Conservation (phyloP, 148 eudicot species). For the Chenopodium formosanum region DNA sequence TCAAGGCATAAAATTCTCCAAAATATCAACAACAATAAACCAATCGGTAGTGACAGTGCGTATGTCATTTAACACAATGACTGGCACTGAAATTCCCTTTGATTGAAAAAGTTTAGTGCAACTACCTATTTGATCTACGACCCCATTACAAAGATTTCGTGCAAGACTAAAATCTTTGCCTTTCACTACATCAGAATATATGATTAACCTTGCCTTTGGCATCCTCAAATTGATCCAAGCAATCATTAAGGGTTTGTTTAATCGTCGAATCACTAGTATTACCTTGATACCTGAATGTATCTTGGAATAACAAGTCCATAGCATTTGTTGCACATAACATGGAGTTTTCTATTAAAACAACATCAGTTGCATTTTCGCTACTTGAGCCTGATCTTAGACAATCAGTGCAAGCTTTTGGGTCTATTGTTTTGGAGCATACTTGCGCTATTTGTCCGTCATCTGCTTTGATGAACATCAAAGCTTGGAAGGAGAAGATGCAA, state of each 20-base stretch:
- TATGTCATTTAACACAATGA: slow-evolving; percentile 7
- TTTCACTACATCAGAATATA: not conserved
- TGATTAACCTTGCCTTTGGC: not conserved
- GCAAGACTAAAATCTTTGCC: slow-evolving; percentile 14
- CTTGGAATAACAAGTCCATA: not conserved
- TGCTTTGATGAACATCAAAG: not conserved
- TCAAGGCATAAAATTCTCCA: not conserved
- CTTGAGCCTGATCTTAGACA: slow-evolving; percentile 13
- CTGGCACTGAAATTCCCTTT: slow-evolving; percentile 21
- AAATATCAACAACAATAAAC: not conserved
- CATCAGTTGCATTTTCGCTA: slow-evolving; percentile 11
- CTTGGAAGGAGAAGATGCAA: slow-evolving; percentile 8
- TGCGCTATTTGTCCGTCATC: not conserved
- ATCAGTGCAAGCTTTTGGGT: not conserved
- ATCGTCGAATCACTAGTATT: not conserved
- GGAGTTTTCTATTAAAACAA: not conserved
- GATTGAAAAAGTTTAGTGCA: not conserved
- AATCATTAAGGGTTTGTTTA: slow-evolving; percentile 5
- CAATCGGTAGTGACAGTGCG: not conserved
- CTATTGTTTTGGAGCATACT: slow-evolving; percentile 5
- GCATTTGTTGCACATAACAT: slow-evolving; percentile 14
- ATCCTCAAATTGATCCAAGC: slow-evolving; percentile 7
- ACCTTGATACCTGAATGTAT: not conserved
- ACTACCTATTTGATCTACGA: not conserved
- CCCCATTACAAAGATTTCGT: not conserved